Evolutionary conservation across 768 basidiomycete species (phyloP).

Genomic region (Phanerochaete carnosa): DNA sequence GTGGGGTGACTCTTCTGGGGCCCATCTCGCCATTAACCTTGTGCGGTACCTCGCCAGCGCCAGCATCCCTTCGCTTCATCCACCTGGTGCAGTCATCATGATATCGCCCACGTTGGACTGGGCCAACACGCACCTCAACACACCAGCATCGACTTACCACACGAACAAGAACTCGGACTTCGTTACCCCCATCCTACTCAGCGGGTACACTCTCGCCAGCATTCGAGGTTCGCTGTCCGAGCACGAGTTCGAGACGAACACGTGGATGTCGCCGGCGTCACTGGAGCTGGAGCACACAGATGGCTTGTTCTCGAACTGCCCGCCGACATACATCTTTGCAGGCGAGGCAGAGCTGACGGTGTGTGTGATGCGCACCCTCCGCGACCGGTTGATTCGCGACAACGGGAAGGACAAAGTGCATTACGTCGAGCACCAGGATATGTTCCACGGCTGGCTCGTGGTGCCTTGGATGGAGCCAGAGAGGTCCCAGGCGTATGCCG

Average conservation of each 20-base stretch:
- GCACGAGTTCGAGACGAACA: background rate
- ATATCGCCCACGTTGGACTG: conserved; percentile 32
- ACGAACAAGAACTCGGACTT: background rate
- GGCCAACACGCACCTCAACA: no score
- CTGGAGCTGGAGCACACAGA: background rate
- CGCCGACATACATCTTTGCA: conserved; percentile 22
- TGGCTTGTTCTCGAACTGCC: conserved; percentile 16
- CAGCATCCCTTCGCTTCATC: conserved; percentile 25
- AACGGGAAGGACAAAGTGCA: conserved; percentile 14
- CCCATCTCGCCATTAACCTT: conserved; percentile 39
- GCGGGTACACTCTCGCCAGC: conserved; percentile 5
- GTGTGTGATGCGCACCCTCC: conserved; percentile 23
- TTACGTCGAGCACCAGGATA: background rate
- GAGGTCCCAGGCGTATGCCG: conserved; percentile 40
- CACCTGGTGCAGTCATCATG: conserved; percentile 29
- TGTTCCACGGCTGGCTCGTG: conserved; percentile 46
- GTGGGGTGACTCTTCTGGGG: conserved; percentile 54
- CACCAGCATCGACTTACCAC: conserved; percentile 5
- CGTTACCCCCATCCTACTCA: background rate
- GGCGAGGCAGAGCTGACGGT: conserved; percentile 25
- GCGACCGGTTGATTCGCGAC: conserved; percentile 23
- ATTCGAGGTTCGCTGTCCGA: conserved; percentile 1
- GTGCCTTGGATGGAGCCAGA: conserved; percentile 53
- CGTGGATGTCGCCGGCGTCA: conserved; percentile 18
- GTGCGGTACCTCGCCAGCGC: conserved; percentile 31